Evolutionary conservation across 169 alveolate species (phyloP).

Genomic region (Cyclospora cayetanensis): DNA sequence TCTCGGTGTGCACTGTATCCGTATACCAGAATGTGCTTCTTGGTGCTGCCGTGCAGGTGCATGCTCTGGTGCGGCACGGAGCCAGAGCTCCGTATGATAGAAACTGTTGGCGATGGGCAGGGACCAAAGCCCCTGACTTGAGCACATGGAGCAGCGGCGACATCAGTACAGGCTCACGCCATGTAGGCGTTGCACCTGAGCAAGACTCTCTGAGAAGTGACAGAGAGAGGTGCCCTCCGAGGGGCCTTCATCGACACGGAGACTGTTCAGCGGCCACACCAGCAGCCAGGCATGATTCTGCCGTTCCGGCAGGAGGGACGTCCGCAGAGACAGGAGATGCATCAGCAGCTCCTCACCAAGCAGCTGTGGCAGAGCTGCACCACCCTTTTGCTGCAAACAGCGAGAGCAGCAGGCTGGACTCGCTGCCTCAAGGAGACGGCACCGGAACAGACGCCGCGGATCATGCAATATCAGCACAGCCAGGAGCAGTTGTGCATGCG

Average conservation of each 20-base stretch:
- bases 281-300: background rate
- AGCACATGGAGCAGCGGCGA: background rate
- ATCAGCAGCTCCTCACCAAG: background rate
- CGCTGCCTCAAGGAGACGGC: background rate
- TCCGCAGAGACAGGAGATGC: background rate
- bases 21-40: background rate
- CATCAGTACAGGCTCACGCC: background rate
- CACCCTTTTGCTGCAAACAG: background rate
- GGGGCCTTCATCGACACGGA: background rate
- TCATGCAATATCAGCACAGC: background rate
- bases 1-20: background rate
- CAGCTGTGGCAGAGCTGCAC: background rate
- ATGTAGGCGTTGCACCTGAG: conserved; percentile 37
- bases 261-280: conserved; percentile 35
- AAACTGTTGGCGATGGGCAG: conserved; percentile 37
- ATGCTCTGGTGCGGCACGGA: conserved; percentile 54
- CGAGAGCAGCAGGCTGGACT: background rate
- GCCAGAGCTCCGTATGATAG: conserved; percentile 49
- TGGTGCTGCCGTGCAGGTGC: conserved; percentile 39
- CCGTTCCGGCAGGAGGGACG: background rate
- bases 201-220: conserved; percentile 41
- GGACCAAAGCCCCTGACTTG: background rate
- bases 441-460: background rate
- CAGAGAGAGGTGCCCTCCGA: conserved; percentile 48
- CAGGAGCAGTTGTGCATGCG: background rate